Evolutionary conservation across 352 stramenopile species (phyloP), one percentile per base, ranked within the genome.

Genomic region (Phytophthora brassicae): DNA sequence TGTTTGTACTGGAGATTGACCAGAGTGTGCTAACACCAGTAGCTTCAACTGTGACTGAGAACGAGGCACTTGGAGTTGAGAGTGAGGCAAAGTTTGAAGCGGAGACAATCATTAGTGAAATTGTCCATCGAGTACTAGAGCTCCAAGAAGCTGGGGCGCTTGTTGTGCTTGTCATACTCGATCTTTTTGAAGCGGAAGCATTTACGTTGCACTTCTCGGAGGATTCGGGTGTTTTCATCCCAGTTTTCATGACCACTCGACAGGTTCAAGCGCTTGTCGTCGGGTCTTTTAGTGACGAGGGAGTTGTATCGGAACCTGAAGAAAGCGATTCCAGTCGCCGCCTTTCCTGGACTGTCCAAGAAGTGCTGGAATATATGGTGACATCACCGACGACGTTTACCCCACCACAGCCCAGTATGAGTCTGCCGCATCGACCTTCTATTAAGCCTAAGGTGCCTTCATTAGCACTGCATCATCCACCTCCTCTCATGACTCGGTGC

Each of bases 181-280:
- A 90, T 43, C 48, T 92, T 3, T 72, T 84, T n/a, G 69, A 80
- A 22, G 71, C 75, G 0, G 75, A 84, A 14, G 60, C 83, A 16
- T 92, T 92, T 16, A 67, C 77, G 28, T 60, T 92, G 24, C 53
- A 79, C 9, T 73, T 90, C 17, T 35, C 57, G 1, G 38, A 70
- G 1, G 81, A 87, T 26, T 72, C 77, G 0, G 83, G 83, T 0
- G 65, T 92, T 6, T 92, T 88, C 56, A 76, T 92, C 33, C 83
- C 83, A 1, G 79, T 92, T n/a, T 56, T 92, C 20, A 89, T 89
- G 79, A 33, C 74, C 43, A 74, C 73, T 3, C 52, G 53, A 14
- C 53, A 70, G 35, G 52, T 60, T 26, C 23, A 69, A 39, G 59
- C 59, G 39, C 7, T 35, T 19, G 47, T 72, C 11, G 22, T 72